Evolutionary conservation across 441 rosid species (phyloP).

Genomic region (Mallotus japonicus): DNA sequence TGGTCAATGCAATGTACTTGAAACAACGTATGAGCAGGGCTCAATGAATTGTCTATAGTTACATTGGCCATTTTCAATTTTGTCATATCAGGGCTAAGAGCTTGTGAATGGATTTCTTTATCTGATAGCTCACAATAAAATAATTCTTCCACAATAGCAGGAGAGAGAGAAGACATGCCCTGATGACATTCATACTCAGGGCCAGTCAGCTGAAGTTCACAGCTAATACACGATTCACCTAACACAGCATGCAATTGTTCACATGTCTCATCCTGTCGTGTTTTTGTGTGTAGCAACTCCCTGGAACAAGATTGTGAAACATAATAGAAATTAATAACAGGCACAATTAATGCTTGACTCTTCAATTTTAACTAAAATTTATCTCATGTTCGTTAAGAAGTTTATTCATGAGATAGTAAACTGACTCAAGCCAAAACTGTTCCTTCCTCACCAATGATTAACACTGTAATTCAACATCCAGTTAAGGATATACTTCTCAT

Average conservation of each 20-base stretch:
- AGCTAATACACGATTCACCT: slow-evolving; percentile 70
- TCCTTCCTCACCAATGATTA: no score
- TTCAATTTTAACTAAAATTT: neutral
- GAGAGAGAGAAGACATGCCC: slow-evolving; percentile 53
- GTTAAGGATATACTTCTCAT: no score
- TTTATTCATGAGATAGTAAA: no score
- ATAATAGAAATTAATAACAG: slow-evolving; percentile 13
- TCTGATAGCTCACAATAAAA: slow-evolving; percentile 48
- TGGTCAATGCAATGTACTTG: slow-evolving; percentile 67
- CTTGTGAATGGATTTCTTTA: slow-evolving; percentile 48
- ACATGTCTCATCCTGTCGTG: slow-evolving; percentile 52
- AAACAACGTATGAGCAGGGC: slow-evolving; percentile 76
- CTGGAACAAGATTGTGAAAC: slow-evolving; percentile 33
- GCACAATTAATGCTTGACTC: slow-evolving; percentile 4
- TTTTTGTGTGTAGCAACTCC: slow-evolving; percentile 67
- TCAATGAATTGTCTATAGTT: slow-evolving; percentile 61
- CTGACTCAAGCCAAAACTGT: no score
- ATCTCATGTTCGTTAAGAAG: neutral
- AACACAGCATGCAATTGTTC: slow-evolving; percentile 61
- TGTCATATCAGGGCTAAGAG: slow-evolving; percentile 60
- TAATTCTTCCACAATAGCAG: slow-evolving; percentile 56
- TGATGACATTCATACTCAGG: slow-evolving; percentile 60
- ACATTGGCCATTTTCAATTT: slow-evolving; percentile 52
- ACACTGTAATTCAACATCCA: no score
- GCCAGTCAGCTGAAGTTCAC: slow-evolving; percentile 68